phyloP scores from a whole-genome alignment of 2,329 filamentous ascomycete genomes.

The Sphaceloma murrayae region DNA sequence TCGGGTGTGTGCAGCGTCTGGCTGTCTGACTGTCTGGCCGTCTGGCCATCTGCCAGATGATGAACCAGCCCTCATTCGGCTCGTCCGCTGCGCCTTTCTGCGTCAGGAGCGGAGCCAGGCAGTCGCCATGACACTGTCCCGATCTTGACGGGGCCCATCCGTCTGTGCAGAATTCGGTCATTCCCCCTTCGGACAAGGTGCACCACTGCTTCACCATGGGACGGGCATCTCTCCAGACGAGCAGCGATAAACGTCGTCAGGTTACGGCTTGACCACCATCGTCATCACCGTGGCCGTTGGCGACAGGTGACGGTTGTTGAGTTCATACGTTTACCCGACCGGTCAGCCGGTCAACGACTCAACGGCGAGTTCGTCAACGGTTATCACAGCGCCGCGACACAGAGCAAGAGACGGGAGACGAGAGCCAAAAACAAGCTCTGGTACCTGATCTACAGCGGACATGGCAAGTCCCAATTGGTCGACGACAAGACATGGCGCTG shows the following conservation, averaged over 20 bases:
- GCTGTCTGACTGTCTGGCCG: too few relatives aligned
- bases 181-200: too few relatives aligned
- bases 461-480: neutral
- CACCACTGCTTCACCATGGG: conserved; percentile 10
- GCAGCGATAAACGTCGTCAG: too few relatives aligned
- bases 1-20: too few relatives aligned
- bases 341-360: conserved; percentile 3
- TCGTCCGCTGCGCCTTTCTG: neutral
- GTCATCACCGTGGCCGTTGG: too few relatives aligned
- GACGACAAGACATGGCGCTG: neutral
- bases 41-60: too few relatives aligned
- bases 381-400: neutral
- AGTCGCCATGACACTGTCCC: conserved; percentile 10
- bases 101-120: conserved; percentile 1
- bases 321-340: conserved; percentile 9
- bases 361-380: conserved; percentile 8
- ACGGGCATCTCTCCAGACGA: too few relatives aligned
- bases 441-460: conserved; percentile 11
- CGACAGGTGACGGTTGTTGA: conserved; percentile 4
- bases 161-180: conserved; percentile 2
- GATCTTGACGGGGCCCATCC: neutral
- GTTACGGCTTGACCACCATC: too few relatives aligned
- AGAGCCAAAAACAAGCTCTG: conserved; percentile 13
- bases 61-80: too few relatives aligned
- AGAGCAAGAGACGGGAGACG: too few relatives aligned